Percentiles rank a stretch among this genome's conserved stretches.
These are phyloP conservation scores for Ceratocystis huliohia DNA, from an alignment of 2,329 filamentous ascomycete genomes.

Conservation along the genomic window DNA sequence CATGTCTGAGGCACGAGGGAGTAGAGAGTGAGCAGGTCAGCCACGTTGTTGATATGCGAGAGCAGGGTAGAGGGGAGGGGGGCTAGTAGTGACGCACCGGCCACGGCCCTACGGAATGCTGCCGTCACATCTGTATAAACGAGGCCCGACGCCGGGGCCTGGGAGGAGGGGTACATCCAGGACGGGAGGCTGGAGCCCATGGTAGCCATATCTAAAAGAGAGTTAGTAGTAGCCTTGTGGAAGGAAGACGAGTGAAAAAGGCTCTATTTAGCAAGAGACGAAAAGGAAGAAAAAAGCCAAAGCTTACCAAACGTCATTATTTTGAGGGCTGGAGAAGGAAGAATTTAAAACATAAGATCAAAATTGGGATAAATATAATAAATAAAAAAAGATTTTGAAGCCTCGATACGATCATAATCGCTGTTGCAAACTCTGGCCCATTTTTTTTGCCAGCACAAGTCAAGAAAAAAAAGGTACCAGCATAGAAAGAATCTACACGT, in stretches of 20 bases:
- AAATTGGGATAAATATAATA: background rate
- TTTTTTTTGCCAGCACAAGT: background rate
- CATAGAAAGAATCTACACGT: background rate
- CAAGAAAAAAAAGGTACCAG: background rate
- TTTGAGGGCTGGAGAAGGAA: background rate
- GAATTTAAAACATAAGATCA: background rate
- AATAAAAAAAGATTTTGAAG: background rate
- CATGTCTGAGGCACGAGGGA: slow-evolving; percentile 15
- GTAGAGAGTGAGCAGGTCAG: background rate
- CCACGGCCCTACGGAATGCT: slow-evolving; percentile 15
- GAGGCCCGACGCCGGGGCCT: slow-evolving; percentile 12
- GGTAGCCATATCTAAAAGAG: background rate
- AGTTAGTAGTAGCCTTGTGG: slow-evolving; percentile 1
- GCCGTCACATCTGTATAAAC: slow-evolving; percentile 20
- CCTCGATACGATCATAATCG: background rate
- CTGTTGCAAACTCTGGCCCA: slow-evolving; percentile 5
- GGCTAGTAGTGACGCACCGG: slow-evolving; percentile 10
- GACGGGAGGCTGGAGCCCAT: slow-evolving; percentile 6
- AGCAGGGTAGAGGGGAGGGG: background rate
- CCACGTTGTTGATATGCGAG: background rate
- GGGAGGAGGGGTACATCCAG: background rate
- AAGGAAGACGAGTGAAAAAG: background rate
- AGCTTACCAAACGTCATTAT: slow-evolving; percentile 6
- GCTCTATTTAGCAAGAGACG: background rate
- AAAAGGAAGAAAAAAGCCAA: background rate